phyloP scores from a whole-genome alignment of 192 early-diverging fungal genomes.

The Obelidium mucronatum region DNA sequence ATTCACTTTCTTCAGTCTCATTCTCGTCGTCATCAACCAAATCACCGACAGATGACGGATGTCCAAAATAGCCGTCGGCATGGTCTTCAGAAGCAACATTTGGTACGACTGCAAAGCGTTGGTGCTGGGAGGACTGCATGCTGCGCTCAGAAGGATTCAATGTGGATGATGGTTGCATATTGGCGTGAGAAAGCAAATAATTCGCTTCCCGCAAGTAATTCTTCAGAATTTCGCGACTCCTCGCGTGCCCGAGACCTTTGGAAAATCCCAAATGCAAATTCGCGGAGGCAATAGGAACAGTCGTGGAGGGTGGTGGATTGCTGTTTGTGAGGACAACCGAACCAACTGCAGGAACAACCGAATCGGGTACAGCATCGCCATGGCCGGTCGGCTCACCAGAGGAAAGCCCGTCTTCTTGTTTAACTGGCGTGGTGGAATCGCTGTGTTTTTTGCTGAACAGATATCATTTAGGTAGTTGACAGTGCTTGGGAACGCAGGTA shows the following conservation, averaged over 20 bases:
- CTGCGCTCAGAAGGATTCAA: no score
- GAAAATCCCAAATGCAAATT: no score
- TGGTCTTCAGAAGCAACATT: background rate
- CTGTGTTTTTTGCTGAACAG: no score
- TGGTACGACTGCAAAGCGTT: background rate
- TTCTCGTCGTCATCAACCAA: background rate
- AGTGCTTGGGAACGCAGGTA: background rate
- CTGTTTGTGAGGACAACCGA: background rate
- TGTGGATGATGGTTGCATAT: background rate
- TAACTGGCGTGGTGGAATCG: no score
- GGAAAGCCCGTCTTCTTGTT: background rate
- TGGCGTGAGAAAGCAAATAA: slow-evolving; percentile 43
- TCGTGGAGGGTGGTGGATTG: background rate
- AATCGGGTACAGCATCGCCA: background rate
- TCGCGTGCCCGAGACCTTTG: slow-evolving; percentile 59
- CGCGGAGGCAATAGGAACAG: background rate
- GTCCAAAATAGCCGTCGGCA: background rate
- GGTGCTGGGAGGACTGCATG: no score
- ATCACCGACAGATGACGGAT: background rate
- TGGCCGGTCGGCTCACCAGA: background rate
- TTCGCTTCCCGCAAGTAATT: slow-evolving; percentile 65
- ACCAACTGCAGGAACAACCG: background rate
- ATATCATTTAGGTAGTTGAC: no score
- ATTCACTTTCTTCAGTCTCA: background rate
- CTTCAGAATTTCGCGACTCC: slow-evolving; percentile 77